phyloP scores from a whole-genome alignment of 2,329 filamentous ascomycete genomes.

The Ascochyta clinopodiicola region DNA sequence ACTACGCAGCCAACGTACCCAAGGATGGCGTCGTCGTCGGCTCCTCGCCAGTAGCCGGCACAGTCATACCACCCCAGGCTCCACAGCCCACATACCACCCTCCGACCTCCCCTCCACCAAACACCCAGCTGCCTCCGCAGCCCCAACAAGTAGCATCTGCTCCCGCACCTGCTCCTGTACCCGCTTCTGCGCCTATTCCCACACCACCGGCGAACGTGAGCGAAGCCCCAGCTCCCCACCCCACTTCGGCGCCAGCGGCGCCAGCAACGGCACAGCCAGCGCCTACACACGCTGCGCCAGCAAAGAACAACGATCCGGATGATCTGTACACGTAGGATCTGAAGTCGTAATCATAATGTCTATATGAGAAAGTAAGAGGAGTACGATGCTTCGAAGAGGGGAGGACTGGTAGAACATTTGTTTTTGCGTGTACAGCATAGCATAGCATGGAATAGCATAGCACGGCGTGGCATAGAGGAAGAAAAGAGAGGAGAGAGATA shows the following conservation, averaged over 20 bases:
- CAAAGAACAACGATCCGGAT: slow-evolving; percentile 22
- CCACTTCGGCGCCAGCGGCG: not conserved
- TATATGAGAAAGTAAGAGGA: not conserved
- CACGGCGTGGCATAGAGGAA: slow-evolving; percentile 1
- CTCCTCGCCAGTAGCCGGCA: slow-evolving; percentile 15
- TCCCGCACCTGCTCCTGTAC: not conserved
- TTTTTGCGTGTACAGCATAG: too few species aligned
- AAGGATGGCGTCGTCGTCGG: slow-evolving; percentile 24
- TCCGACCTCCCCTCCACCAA: slow-evolving; percentile 13
- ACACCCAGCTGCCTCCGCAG: slow-evolving; percentile 8
- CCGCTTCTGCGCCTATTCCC: not conserved
- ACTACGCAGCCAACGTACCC: slow-evolving; percentile 19
- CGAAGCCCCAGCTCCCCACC: slow-evolving; percentile 1
- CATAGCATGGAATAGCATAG: not conserved
- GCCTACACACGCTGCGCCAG: slow-evolving; percentile 1
- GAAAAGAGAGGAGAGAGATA: not conserved
- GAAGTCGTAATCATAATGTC: not conserved
- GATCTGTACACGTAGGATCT: slow-evolving; percentile 24
- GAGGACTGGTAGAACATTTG: too few species aligned
- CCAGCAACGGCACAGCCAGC: not conserved
- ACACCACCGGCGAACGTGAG: slow-evolving; percentile 2
- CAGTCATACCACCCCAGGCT: slow-evolving; percentile 15
- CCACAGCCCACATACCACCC: slow-evolving; percentile 23
- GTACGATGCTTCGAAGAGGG: not conserved
- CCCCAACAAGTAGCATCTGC: slow-evolving; percentile 3